Base-by-base conservation (phyloP, 495 filamentous ascomycete genomes). In the Patellaria atrata region DNA sequence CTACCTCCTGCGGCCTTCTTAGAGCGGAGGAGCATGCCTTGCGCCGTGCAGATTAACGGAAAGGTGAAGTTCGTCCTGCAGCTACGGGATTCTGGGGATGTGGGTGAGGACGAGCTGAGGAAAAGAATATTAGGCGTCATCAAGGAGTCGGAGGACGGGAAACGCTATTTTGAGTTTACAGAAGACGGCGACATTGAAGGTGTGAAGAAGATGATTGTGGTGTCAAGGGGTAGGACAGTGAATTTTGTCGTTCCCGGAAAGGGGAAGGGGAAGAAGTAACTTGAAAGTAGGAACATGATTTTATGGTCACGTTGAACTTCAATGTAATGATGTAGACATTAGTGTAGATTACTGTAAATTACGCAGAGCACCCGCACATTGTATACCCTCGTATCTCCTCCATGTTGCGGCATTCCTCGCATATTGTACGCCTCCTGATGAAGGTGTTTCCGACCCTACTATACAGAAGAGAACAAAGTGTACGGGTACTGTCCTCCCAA, bases 11-110 rank as follows among this genome's bases (percentile, higher is more conserved):
- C 35, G 20, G 35, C 3, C 41, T 42, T 26, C 35, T 30, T 39
- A 19, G 7, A 18, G 33, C 32, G 3, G 43, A 50, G 2, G 28
- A 41, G 8, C 38, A 38, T 9, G 41, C 22, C 52, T 0, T 75
- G 76, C 38, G 75, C 73, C 11, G 72, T 92, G 12, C 75, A 80
- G 44, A 63, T 91, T 14, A 80, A 89, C 46, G 83, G 83, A 5
- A 83, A 75, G 53, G 41, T 78, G 42, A 68, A 68, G 30, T 75
- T 77, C 40, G 69, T 64, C 8, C 61, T 75, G 2, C 19, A 10
- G 11, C 12, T 30, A 17, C 35, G 31, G 15, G 25, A 22, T 5
- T 3, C n/a, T n/a, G n/a, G n/a, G 12, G 17, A 22, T 21, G 10
- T 35, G 5, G 24, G 24, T n/a, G 12, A 39, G 5, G 55, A 54